Evolutionary conservation across 441 rosid species (phyloP).

Genomic region (Gossypium trilobum): DNA sequence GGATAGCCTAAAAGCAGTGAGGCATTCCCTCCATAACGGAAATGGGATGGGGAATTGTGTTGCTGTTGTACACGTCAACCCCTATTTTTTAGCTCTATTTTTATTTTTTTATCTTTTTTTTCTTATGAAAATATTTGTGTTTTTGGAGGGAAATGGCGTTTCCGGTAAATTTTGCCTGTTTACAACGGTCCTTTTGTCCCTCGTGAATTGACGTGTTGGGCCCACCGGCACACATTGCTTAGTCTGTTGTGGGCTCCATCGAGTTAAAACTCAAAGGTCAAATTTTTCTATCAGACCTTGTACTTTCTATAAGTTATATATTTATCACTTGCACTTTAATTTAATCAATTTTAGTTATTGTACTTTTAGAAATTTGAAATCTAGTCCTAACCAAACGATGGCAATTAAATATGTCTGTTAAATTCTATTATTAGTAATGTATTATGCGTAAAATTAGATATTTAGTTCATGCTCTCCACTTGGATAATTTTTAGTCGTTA

Average conservation of each 20-base stretch:
- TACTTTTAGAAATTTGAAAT: too few species aligned
- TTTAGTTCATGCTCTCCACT: too few species aligned
- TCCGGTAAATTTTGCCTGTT: neutral
- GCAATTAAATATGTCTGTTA: too few species aligned
- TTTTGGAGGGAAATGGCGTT: conserved; percentile 23
- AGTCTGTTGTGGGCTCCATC: neutral
- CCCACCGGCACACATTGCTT: neutral
- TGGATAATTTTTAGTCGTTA: too few species aligned
- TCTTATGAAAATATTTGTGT: neutral
- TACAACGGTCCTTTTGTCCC: neutral
- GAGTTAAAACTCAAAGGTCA: neutral
- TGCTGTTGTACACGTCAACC: conserved; percentile 41
- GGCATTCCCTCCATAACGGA: neutral
- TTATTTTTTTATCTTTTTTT: neutral
- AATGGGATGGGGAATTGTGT: neutral
- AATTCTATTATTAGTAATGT: too few species aligned
- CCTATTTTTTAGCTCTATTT: neutral
- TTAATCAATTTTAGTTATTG: too few species aligned
- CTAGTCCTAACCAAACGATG: too few species aligned
- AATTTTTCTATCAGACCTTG: neutral
- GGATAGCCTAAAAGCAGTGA: conserved; percentile 5
- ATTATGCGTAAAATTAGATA: too few species aligned
- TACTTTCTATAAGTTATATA: too few species aligned
- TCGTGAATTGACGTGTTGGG: neutral
- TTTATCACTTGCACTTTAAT: too few species aligned